Base-by-base conservation (phyloP, 371 early-diverging fungal genomes). In the Mucor circinelloides region DNA sequence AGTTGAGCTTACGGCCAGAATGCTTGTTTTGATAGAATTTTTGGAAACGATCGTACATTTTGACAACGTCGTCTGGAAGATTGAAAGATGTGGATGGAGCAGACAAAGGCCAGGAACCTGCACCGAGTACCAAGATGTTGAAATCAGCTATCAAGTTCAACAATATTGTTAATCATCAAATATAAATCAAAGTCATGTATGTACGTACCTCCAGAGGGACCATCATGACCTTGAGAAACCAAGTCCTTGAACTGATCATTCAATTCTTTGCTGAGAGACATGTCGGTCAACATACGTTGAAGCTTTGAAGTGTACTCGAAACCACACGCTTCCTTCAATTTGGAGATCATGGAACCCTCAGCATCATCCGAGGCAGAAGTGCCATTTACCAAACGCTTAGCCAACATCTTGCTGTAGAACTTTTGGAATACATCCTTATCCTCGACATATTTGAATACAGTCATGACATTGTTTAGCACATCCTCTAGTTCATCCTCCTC, bases 381-480 rank as follows among this genome's bases (percentile, higher is more conserved):
- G 12, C 83, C 85, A 74, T 89, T 44, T 21, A 97, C 92, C 9
- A 97, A 82, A 23, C 98, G 95, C 60, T 93, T 92, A 38, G 96
- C 94, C 68, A 97, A 73, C 82, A 87, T 89, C 64, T 90, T 87
- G n/a, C 92, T 89, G 77, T 97, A 97, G 64, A 94, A 93, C 81
- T 94, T 94, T 75, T 96, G 97, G 80, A 96, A 97, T 9, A 97
- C 91, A 70, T 97, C 98, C 75, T 94, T 93, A 77, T 96, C 96
- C 58, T 95, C 96, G 21, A 97, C 86, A 66, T 93, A 95, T 71
- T 90, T 89, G 80, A 94, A 95, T 13, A 95, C 75, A 9, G 87
- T 89, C 78, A 93, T 91, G 87, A 94, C 90, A 75, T 87, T 91
- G 74, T 94, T 91, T 63, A 98, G 82, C 6, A 92, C 84, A 57